These are phyloP conservation scores for Micractinium conductrix DNA, from an alignment of 139 green algal genomes.

Conservation along the genomic window DNA sequence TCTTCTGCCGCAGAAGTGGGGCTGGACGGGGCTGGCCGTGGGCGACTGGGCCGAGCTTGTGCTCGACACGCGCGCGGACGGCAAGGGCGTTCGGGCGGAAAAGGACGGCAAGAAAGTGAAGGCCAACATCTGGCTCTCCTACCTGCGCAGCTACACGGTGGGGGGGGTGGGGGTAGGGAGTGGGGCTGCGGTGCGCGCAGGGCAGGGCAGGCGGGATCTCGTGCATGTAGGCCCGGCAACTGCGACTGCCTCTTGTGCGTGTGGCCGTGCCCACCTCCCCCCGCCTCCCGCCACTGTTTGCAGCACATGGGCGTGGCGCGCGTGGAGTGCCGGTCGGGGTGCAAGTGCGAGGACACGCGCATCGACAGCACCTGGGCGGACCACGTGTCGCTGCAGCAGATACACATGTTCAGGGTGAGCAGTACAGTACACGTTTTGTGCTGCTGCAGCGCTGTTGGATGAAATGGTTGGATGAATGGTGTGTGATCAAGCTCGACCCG, in stretches of 20 bases:
- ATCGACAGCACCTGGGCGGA: constrained; percentile 10
- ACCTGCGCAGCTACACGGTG: constrained; percentile 33
- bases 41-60: constrained; percentile 30
- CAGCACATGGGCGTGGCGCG: constrained; percentile 31
- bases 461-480: too few relatives aligned
- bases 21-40: constrained; percentile 23
- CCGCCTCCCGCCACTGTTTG: too few relatives aligned
- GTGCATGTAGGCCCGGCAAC: too few relatives aligned
- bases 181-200: background rate
- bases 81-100: constrained; percentile 7
- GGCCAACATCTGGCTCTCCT: constrained; percentile 36
- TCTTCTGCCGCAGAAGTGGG: background rate
- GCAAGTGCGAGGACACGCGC: background rate
- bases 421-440: too few relatives aligned
- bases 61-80: constrained; percentile 32
- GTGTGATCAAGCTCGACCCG: too few relatives aligned
- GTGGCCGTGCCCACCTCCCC: background rate
- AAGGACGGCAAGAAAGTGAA: constrained; percentile 25
- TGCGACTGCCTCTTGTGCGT: too few relatives aligned
- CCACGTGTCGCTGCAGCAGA: constrained; percentile 33
- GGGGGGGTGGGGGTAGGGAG: background rate
- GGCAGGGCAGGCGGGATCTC: background rate
- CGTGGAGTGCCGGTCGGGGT: constrained; percentile 16
- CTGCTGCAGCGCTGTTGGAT: too few relatives aligned
- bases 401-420: constrained; percentile 32